Conservation (phyloP, 1,284 basidiomycete species). For the Sporisorium exsertum region DNA sequence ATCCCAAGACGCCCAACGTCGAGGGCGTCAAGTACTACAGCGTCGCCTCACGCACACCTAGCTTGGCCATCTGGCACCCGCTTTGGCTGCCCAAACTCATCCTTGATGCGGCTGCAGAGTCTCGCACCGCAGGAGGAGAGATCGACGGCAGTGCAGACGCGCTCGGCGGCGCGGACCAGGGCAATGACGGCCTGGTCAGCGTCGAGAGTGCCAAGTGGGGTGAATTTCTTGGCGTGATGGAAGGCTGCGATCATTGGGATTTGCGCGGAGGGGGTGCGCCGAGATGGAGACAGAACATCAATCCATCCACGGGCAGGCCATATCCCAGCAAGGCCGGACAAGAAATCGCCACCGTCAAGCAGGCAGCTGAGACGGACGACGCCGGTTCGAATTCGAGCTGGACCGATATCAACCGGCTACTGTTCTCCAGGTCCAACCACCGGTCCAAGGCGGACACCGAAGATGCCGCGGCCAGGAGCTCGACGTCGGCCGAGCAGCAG, state of each 20-base stretch:
- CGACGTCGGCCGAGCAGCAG: conserved; percentile 1
- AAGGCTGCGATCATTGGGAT: conserved; percentile 96
- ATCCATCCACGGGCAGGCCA: conserved; percentile 60
- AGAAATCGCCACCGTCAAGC: conserved; percentile 19
- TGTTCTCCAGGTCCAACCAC: conserved; percentile 44
- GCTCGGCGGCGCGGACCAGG: conserved; percentile 75
- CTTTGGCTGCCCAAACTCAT: conserved; percentile 97
- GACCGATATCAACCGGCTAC: conserved; percentile 60
- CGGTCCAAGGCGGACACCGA: background rate
- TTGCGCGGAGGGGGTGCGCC: conserved; percentile 80
- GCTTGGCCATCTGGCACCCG: conserved; percentile 88
- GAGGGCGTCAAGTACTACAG: conserved; percentile 88
- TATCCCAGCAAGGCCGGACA: conserved; percentile 32
- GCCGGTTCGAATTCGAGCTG: conserved; percentile 36
- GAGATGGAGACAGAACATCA: conserved; percentile 61
- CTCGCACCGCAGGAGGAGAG: conserved; percentile 57
- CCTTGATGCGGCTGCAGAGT: conserved; percentile 77
- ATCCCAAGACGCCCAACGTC: conserved; percentile 87
- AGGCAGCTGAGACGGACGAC: conserved; percentile 2
- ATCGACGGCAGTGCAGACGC: conserved; percentile 67
- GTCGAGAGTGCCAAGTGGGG: conserved; percentile 72
- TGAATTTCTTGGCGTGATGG: conserved; percentile 81
- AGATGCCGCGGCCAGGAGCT: background rate
- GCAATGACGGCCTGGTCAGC: conserved; percentile 94
- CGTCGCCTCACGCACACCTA: conserved; percentile 81